Evolutionary conservation across 164 flowering plant genomes (phyloP), one percentile per base, ranked within the genome.

Genomic region (Vitis rotundifolia): DNA sequence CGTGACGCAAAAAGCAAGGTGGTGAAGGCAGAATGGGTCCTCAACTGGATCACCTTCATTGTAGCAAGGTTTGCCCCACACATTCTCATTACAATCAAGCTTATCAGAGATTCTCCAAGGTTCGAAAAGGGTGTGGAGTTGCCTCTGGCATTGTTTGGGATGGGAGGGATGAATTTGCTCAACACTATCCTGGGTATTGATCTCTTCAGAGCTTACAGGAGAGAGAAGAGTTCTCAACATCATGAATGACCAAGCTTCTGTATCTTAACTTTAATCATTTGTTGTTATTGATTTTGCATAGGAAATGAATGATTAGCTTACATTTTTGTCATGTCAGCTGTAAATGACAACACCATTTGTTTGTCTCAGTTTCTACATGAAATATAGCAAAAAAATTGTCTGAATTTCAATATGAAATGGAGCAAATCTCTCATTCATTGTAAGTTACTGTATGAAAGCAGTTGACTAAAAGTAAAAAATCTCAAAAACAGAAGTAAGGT

Each of bases 121-220:
- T 95, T 95, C 64, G 89, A 67, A 31, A 79, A 77, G 55, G 98
- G 97, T 11, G 69, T 91, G 6, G 98, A 91, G 82, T 89, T 91
- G 66, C 98, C 96, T 4, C 90, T 95, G 1, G 99, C 98, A 16
- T 75, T 91, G 37, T 79, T 80, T 58, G 99, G 97, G 31, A 95
- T 95, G 99, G 83, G 77, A 5, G 97, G 93, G 51, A 95, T 95
- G 99, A 92, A 91, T 77, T 69, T 90, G 68, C 93, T 93, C 0
- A 95, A 93, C 61, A 26, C 81, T 22, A 85, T 79, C 71, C 96
- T 95, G 15, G 97, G 94, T 37, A 75, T 84, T 53, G 99, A 91
- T 84, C 94, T 95, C 68, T 76, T 83, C 56, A 77, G 78, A 31
- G 97, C 99, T 54, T 88, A 71, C 77, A 84, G 61, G 68, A 85